Conservation (phyloP, 768 basidiomycete genomes). For the Pholiota molesta region DNA sequence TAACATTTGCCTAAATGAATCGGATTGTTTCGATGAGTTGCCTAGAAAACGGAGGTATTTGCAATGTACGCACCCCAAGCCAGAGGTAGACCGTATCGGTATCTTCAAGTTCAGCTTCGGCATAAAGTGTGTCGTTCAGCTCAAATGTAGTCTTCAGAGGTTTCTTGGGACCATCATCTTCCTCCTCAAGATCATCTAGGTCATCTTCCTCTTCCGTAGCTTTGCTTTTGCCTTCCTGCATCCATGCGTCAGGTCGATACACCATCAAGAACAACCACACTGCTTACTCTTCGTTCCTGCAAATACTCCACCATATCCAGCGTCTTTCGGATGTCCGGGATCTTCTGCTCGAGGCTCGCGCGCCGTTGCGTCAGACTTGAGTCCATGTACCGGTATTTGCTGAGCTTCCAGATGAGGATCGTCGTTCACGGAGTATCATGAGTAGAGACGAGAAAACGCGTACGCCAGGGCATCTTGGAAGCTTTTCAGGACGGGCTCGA, state of each 20-base stretch:
- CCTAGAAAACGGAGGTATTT: not conserved
- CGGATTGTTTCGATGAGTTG: not conserved
- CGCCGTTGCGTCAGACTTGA: constrained; percentile 78
- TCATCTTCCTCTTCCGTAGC: constrained; percentile 46
- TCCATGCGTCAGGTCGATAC: constrained; percentile 4
- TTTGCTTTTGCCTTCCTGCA: constrained; percentile 64
- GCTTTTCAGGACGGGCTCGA: constrained; percentile 74
- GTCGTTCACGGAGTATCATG: constrained; percentile 23
- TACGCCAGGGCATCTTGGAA: constrained; percentile 96
- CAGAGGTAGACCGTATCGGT: constrained; percentile 91
- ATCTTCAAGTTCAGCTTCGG: constrained; percentile 86
- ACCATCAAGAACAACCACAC: not conserved
- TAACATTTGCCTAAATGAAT: constrained; percentile 85
- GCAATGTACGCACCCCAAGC: constrained; percentile 76
- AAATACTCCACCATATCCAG: constrained; percentile 87
- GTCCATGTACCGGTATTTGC: constrained; percentile 99
- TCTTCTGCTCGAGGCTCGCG: constrained; percentile 86
- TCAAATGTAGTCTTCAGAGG: constrained; percentile 88
- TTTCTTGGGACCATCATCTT: constrained; percentile 45
- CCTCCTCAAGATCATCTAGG: constrained; percentile 54
- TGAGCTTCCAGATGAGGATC: constrained; percentile 48
- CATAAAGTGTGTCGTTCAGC: constrained; percentile 93
- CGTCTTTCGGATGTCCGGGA: constrained; percentile 94
- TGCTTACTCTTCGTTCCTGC: constrained; percentile 65
- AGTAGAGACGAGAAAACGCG: constrained; percentile 34